phyloP scores from a whole-genome alignment of 129 eudicot species.

The Oenanthe sinensis region DNA sequence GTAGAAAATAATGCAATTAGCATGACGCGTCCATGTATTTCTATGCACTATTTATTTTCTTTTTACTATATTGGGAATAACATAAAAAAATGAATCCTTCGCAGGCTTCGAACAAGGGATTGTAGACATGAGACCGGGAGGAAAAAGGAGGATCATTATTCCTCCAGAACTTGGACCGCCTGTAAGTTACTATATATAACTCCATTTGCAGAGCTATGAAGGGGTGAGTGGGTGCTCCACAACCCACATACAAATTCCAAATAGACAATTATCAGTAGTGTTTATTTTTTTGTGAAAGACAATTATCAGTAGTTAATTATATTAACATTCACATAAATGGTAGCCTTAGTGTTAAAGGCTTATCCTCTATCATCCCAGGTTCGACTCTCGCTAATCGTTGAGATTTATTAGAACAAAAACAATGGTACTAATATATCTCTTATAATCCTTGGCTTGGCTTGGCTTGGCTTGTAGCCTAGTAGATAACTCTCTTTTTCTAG shows the following conservation, averaged over 20 bases:
- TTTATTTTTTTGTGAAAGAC: not conserved
- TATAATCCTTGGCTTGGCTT: not conserved
- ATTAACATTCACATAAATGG: not conserved
- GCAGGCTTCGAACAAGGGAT: slow-evolving; percentile 97
- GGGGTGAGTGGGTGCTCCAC: not conserved
- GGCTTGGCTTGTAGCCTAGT: not conserved
- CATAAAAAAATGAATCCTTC: slow-evolving; percentile 3
- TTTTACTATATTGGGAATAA: not conserved
- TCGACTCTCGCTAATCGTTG: no score
- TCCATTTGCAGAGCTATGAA: not conserved
- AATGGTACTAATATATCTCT: not conserved
- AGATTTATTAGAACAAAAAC: no score
- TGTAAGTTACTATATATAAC: slow-evolving; percentile 36
- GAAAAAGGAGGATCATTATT: slow-evolving; percentile 84
- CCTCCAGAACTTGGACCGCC: slow-evolving; percentile 99
- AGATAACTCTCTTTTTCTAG: not conserved
- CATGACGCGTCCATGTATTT: not conserved
- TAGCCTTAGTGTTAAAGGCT: not conserved
- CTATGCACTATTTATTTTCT: not conserved
- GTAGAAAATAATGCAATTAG: slow-evolving; percentile 21
- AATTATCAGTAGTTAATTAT: not conserved
- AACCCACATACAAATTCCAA: not conserved
- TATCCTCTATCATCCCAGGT: no score
- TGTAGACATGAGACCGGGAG: slow-evolving; percentile 95
- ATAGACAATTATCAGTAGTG: not conserved